Percentiles rank a stretch among this genome's conserved stretches.
Evolutionary conservation across 352 stramenopile genomes (phyloP).

Genomic region (Saprolegnia diclina): DNA sequence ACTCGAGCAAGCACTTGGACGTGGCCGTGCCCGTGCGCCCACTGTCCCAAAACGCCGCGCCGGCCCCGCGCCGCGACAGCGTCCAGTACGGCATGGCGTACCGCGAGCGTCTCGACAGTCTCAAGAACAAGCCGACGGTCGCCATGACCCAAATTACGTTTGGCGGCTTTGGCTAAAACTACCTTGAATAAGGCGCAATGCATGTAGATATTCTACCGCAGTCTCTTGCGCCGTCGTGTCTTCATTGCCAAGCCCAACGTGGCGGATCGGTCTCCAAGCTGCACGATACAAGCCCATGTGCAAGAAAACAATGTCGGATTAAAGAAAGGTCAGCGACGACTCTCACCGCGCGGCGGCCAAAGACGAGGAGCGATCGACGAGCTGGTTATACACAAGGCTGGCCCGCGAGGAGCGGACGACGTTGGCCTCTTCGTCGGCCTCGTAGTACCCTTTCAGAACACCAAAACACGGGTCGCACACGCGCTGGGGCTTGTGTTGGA

Average conservation of each 20-base stretch:
- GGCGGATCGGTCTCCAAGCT: no score
- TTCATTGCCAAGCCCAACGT: no score
- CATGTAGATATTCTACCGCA: not conserved
- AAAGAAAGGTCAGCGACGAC: no score
- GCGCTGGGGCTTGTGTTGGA: not conserved
- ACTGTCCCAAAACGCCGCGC: conserved; percentile 49
- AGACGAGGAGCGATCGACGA: not conserved
- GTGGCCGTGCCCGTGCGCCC: conserved; percentile 53
- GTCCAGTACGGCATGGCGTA: conserved; percentile 75
- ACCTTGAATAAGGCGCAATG: not conserved
- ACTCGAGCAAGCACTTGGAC: conserved; percentile 75
- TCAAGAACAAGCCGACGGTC: conserved; percentile 76
- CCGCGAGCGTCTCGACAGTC: conserved; percentile 57
- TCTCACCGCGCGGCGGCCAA: not conserved
- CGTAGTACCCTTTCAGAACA: not conserved
- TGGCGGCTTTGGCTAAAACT: conserved; percentile 40
- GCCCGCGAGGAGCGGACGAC: not conserved
- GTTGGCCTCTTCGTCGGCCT: not conserved
- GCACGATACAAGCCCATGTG: no score
- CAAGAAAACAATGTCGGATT: no score
- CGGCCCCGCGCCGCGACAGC: conserved; percentile 40
- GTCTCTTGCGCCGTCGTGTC: no score
- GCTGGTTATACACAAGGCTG: conserved; percentile 8
- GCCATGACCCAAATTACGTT: conserved; percentile 75
- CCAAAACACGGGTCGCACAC: not conserved